Evolutionary conservation across 2,329 filamentous ascomycete species (phyloP).

Genomic region (Pseudogymnoascus sp.): DNA sequence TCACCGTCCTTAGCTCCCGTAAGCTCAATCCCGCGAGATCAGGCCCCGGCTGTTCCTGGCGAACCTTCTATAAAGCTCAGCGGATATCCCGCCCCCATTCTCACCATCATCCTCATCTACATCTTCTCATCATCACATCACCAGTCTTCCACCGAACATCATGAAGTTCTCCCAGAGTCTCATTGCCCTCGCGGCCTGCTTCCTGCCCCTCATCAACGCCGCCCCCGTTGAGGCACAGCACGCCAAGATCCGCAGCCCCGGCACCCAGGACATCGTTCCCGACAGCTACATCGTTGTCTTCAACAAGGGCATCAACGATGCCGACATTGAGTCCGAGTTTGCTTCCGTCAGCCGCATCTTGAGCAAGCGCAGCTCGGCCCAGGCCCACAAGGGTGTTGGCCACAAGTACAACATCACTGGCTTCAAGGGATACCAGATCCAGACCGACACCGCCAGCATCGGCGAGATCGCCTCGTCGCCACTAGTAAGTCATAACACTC

Average conservation of each 20-base stretch:
- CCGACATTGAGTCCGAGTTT: conserved; percentile 42
- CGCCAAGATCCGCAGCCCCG: conserved; percentile 36
- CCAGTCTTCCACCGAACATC: neutral
- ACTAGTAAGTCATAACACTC: conserved; percentile 16
- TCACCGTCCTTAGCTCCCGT: neutral
- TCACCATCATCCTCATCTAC: neutral
- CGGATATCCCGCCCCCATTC: neutral
- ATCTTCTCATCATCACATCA: neutral
- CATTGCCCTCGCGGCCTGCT: conserved; percentile 21
- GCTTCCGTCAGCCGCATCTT: conserved; percentile 40
- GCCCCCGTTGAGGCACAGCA: conserved; percentile 18
- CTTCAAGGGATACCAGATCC: conserved; percentile 24
- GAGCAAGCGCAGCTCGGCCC: conserved; percentile 47
- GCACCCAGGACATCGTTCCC: conserved; percentile 40
- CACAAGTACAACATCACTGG: conserved; percentile 20
- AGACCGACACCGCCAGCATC: conserved; percentile 21
- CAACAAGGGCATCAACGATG: conserved; percentile 44
- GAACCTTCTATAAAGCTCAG: neutral
- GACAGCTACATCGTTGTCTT: conserved; percentile 60
- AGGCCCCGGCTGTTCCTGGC: neutral
- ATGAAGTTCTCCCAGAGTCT: conserved; percentile 6
- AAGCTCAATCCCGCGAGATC: neutral
- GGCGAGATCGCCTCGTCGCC: conserved; percentile 22
- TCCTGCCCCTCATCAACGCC: conserved; percentile 20
- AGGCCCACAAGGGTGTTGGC: conserved; percentile 23